Percentiles rank a stretch among this genome's conserved stretches.
These are phyloP conservation scores for Sporothrix pseudoabietina DNA, from an alignment of 2,329 filamentous ascomycete species.

Conservation along the genomic window DNA sequence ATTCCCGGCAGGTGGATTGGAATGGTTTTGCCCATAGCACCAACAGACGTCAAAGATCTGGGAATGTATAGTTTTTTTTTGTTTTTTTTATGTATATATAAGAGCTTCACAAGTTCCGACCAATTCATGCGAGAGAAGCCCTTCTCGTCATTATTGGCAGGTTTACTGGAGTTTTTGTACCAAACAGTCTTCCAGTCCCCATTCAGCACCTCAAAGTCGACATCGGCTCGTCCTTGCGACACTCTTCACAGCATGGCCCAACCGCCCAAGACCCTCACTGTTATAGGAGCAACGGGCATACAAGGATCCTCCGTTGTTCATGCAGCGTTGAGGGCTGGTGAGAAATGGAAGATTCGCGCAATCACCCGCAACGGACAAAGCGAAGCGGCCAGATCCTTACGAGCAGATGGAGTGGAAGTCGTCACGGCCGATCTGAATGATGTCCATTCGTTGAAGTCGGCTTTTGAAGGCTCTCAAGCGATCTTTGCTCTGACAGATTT, in stretches of 20 bases:
- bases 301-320: background rate
- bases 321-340: background rate
- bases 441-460: background rate
- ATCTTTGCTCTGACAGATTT: conserved; percentile 1
- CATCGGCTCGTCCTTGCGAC: background rate
- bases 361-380: background rate
- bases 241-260: background rate
- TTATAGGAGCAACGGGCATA: background rate
- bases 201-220: background rate
- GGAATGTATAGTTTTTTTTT: no score
- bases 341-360: background rate
- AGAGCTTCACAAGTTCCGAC: background rate
- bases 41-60: no score
- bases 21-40: no score
- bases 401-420: background rate
- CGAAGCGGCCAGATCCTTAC: background rate
- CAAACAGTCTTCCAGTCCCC: background rate
- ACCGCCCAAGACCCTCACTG: background rate
- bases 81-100: background rate
- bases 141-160: background rate
- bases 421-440: background rate
- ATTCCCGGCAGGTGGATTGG: no score
- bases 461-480: background rate
- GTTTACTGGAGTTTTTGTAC: background rate
- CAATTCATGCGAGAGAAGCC: background rate